A percentile compares a stretch with the other conserved stretches of the same genome.
These are phyloP conservation scores for Malus orientalis DNA, from an alignment of 306 rosid species.

Conservation along the genomic window DNA sequence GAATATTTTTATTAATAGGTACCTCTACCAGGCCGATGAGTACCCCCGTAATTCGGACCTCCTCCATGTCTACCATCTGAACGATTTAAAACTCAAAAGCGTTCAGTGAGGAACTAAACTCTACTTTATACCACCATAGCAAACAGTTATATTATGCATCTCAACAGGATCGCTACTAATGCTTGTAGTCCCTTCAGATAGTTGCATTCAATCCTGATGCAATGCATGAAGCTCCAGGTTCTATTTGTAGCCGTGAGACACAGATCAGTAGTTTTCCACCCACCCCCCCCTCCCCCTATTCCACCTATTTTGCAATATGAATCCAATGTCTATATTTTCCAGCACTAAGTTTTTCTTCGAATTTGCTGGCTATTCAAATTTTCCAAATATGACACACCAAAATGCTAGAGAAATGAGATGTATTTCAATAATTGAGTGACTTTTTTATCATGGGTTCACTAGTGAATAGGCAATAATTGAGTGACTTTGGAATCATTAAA, in stretches of 20 bases:
- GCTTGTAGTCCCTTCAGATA: not conserved
- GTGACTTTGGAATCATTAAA: not conserved
- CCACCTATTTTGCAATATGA: not conserved
- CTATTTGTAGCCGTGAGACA: no score
- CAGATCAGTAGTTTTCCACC: no score
- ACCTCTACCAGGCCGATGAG: slow-evolving; percentile 78
- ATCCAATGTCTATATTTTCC: not conserved
- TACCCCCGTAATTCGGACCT: slow-evolving; percentile 57
- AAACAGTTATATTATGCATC: not conserved
- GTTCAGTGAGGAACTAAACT: not conserved
- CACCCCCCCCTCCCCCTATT: no score
- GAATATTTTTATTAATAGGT: slow-evolving; percentile 14
- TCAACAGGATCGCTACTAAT: not conserved
- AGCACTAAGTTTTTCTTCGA: not conserved
- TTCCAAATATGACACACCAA: not conserved
- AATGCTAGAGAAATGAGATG: not conserved
- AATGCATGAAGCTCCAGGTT: no score
- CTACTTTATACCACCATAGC: not conserved
- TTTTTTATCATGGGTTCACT: not conserved
- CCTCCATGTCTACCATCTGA: slow-evolving; percentile 92
- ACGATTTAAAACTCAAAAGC: slow-evolving; percentile 10
- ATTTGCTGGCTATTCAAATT: not conserved
- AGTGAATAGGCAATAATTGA: not conserved
- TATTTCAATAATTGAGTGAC: not conserved
- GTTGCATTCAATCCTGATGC: not conserved